phyloP scores from a whole-genome alignment of 345 rosid species.

The Lenwebbia sp. region DNA sequence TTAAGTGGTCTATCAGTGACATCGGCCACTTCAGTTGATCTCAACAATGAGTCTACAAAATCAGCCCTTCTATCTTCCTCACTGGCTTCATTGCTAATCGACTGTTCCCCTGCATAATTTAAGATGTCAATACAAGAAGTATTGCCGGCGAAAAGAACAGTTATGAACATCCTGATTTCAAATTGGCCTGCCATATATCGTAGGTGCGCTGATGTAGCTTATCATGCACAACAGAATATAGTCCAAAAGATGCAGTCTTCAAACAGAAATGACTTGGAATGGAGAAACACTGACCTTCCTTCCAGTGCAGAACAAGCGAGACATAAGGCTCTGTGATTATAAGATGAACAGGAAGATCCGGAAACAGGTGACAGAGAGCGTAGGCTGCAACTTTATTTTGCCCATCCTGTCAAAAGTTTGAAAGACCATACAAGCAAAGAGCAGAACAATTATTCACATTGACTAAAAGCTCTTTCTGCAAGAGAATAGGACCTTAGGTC shows the following conservation, averaged over 20 bases:
- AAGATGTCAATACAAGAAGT: slow-evolving; percentile 1
- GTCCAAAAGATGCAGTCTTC: not conserved
- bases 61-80: slow-evolving; percentile 62
- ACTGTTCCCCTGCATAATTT: slow-evolving; percentile 34
- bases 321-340: slow-evolving; percentile 65
- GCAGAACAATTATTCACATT: not conserved
- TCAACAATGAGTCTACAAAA: slow-evolving; percentile 68
- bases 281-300: slow-evolving; percentile 41
- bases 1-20: slow-evolving; percentile 9
- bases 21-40: slow-evolving; percentile 9
- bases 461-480: not conserved
- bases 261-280: not conserved
- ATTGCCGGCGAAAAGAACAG: not conserved
- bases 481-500: not conserved
- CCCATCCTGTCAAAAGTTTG: slow-evolving; percentile 51
- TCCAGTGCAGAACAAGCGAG: slow-evolving; percentile 60
- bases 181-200: not conserved
- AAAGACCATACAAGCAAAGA: not conserved
- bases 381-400: slow-evolving; percentile 80
- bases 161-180: not conserved
- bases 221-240: not conserved
- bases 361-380: slow-evolving; percentile 67
- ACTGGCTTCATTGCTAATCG: slow-evolving; percentile 26
- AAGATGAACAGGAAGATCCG: slow-evolving; percentile 68
- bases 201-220: not conserved